Percentiles rank a stretch among this genome's conserved stretches.
Evolutionary conservation across 352 stramenopile species (phyloP).

Genomic region (Globisporangium spinosum): DNA sequence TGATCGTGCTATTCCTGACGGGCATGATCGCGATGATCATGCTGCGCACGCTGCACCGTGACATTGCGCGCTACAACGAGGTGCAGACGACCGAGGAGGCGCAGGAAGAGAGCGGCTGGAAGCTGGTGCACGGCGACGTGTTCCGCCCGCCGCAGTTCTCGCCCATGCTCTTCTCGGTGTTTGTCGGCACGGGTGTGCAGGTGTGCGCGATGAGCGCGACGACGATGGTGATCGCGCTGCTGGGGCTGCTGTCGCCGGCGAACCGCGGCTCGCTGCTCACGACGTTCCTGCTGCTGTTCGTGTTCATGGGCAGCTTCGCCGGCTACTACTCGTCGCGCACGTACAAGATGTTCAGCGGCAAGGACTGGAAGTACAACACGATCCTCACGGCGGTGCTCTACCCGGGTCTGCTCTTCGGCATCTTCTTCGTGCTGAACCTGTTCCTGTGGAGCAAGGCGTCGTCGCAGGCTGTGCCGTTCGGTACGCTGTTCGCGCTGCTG

Average conservation of each 20-base stretch:
- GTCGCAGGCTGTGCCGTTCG: conserved; percentile 92
- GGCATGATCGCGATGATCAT: conserved; percentile 99
- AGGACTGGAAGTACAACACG: conserved; percentile 97
- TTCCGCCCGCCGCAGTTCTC: conserved; percentile 94
- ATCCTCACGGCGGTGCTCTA: conserved; percentile 94
- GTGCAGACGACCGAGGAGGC: conserved; percentile 92
- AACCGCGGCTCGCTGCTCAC: conserved; percentile 96
- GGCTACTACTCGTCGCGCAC: conserved; percentile 95
- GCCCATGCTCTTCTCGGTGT: conserved; percentile 94
- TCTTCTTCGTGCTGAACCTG: conserved; percentile 97
- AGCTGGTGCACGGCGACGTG: conserved; percentile 97
- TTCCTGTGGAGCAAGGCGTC: conserved; percentile 89
- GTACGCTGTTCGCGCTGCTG: conserved; percentile 95
- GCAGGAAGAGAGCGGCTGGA: conserved; percentile 95
- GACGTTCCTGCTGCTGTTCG: conserved; percentile 96
- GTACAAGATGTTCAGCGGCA: conserved; percentile 98
- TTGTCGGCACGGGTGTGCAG: conserved; percentile 95
- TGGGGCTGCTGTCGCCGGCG: conserved; percentile 95
- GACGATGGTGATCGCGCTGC: conserved; percentile 93
- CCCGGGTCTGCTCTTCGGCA: conserved; percentile 89
- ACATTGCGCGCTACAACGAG: conserved; percentile 97
- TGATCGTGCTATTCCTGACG: conserved; percentile 99
- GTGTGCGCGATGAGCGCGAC: conserved; percentile 93
- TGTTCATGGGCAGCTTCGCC: conserved; percentile 96
- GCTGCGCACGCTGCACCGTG: conserved; percentile 97